Evolutionary conservation across 768 basidiomycete genomes (phyloP).

Genomic region (Phallus indusiatus): DNA sequence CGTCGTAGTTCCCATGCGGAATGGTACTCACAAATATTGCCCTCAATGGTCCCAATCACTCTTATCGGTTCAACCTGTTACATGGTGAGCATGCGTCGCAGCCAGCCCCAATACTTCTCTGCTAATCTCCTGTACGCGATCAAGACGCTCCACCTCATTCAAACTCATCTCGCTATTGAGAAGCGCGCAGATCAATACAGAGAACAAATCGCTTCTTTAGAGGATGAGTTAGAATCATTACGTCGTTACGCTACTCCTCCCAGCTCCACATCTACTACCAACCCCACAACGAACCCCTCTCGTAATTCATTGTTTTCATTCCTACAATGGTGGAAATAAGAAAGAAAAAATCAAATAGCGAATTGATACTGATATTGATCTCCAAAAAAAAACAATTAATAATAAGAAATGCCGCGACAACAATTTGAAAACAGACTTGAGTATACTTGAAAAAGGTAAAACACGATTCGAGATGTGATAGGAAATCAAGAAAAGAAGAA

Average conservation of each 20-base stretch:
- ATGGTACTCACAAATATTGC: slow-evolving; percentile 62
- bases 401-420: no score
- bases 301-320: not conserved
- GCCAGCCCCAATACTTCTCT: no score
- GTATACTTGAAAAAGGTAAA: no score
- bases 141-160: slow-evolving; percentile 59
- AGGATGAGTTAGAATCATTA: slow-evolving; percentile 41
- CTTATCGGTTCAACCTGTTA: slow-evolving; percentile 74
- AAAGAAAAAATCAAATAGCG: not conserved
- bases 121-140: not conserved
- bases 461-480: no score
- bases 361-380: not conserved
- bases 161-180: slow-evolving; percentile 57
- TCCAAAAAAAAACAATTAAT: not conserved
- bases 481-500: no score
- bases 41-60: slow-evolving; percentile 71
- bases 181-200: slow-evolving; percentile 58
- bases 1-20: slow-evolving; percentile 38
- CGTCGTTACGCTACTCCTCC: not conserved
- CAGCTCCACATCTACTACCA: not conserved
- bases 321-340: not conserved
- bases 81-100: slow-evolving; percentile 36
- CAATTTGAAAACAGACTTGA: no score
- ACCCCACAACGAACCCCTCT: not conserved
- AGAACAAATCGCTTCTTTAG: slow-evolving; percentile 41